Evolutionary conservation across 1,284 basidiomycete genomes (phyloP).

Genomic region (Papiliotrema flavescens): DNA sequence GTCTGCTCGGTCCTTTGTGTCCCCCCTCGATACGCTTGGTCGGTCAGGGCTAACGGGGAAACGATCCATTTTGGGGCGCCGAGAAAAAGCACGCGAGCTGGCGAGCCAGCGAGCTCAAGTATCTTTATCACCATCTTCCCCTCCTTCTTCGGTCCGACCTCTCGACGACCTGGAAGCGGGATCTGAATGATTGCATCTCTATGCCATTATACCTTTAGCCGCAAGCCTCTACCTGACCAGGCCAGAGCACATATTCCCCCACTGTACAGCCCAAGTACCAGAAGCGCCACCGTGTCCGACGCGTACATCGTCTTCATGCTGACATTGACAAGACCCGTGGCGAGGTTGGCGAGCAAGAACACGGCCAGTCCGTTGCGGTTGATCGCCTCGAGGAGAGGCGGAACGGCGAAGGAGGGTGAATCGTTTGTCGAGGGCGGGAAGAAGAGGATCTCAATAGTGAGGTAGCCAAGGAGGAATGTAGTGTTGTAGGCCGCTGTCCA

Average conservation of each 20-base stretch:
- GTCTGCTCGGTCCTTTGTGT: too few species aligned
- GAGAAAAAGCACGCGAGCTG: too few species aligned
- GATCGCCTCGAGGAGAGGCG: conserved; percentile 69
- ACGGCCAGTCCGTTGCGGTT: conserved; percentile 75
- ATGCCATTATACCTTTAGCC: conserved; percentile 2
- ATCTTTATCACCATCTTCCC: too few species aligned
- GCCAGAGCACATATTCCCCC: conserved; percentile 59
- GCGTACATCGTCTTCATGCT: conserved; percentile 78
- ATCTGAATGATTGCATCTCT: too few species aligned
- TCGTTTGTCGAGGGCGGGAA: conserved; percentile 49
- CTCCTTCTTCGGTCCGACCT: too few species aligned
- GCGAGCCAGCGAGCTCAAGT: too few species aligned
- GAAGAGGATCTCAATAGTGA: conserved; percentile 63
- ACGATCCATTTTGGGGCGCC: too few species aligned
- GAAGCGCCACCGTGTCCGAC: conserved; percentile 58
- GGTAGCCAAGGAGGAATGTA: conserved; percentile 75
- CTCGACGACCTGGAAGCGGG: too few species aligned
- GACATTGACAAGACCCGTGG: conserved; percentile 83
- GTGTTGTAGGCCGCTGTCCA: conserved; percentile 91
- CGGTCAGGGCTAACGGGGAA: too few species aligned
- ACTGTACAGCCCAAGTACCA: conserved; percentile 64
- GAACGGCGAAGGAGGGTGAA: conserved; percentile 39
- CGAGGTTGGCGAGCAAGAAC: conserved; percentile 82
- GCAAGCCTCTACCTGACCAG: conserved; percentile 50
- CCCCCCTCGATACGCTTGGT: too few species aligned